Conservation (phyloP, 2,329 filamentous ascomycete genomes). For the Plectosphaerella cucumerina region DNA sequence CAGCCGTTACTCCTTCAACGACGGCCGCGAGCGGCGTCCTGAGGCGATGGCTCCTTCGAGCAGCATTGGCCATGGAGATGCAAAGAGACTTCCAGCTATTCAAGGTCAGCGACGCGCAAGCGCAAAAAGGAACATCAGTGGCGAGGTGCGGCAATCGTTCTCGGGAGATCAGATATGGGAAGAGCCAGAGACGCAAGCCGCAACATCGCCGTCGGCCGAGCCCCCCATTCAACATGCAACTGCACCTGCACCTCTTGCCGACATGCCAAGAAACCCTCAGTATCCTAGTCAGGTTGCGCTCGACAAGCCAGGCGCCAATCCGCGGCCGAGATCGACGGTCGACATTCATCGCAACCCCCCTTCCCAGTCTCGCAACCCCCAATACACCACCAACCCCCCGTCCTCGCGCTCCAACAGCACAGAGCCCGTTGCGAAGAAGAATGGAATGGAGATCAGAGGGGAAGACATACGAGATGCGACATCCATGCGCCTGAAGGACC, state of each 20-base stretch:
- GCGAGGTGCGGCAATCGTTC: conserved; percentile 62
- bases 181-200: conserved; percentile 59
- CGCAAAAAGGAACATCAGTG: conserved; percentile 66
- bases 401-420: conserved; percentile 21
- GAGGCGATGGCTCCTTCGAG: too few species aligned
- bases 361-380: conserved; percentile 74
- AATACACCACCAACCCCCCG: conserved; percentile 66
- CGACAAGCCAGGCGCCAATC: conserved; percentile 36
- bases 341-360: conserved; percentile 86
- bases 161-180: conserved; percentile 84
- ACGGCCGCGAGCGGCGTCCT: too few species aligned
- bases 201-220: conserved; percentile 17
- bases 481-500: conserved; percentile 81
- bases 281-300: conserved; percentile 46
- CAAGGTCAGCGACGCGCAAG: conserved; percentile 51
- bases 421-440: conserved; percentile 57
- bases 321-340: conserved; percentile 30
- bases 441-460: conserved; percentile 77
- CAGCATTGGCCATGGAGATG: too few species aligned
- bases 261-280: conserved; percentile 61
- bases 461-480: conserved; percentile 89
- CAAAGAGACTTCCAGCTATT: too few species aligned
- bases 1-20: conserved; percentile 20
- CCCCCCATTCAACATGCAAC: not conserved
- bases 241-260: conserved; percentile 3